Conservation (phyloP, 352 stramenopile genomes). For the Phytophthora pistaciae region DNA sequence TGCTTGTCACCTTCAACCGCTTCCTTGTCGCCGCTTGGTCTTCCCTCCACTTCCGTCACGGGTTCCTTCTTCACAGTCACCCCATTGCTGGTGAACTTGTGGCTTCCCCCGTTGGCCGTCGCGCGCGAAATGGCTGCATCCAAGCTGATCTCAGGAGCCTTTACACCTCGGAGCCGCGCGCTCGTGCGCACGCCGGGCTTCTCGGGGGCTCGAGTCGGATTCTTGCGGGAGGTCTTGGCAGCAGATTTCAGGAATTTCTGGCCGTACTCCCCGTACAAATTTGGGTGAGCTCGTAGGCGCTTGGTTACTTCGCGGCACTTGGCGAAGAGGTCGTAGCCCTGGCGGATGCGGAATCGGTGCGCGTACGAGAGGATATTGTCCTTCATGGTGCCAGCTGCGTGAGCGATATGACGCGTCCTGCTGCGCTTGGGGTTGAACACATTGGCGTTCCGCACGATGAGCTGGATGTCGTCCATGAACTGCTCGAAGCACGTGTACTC, state of each 20-base stretch:
- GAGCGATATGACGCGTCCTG: slow-evolving; percentile 76
- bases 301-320: slow-evolving; percentile 86
- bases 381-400: slow-evolving; percentile 87
- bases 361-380: slow-evolving; percentile 91
- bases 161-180: slow-evolving; percentile 56
- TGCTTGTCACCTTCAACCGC: neutral
- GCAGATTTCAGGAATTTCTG: slow-evolving; percentile 26
- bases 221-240: slow-evolving; percentile 23
- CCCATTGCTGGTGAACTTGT: slow-evolving; percentile 13
- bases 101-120: slow-evolving; percentile 8
- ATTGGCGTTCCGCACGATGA: slow-evolving; percentile 91
- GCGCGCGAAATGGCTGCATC: slow-evolving; percentile 24
- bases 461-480: slow-evolving; percentile 89
- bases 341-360: slow-evolving; percentile 86
- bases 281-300: slow-evolving; percentile 59
- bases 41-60: slow-evolving; percentile 5
- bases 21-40: slow-evolving; percentile 3
- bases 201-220: slow-evolving; percentile 11
- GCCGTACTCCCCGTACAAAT: slow-evolving; percentile 52
- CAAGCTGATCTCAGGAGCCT: slow-evolving; percentile 47
- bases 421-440: slow-evolving; percentile 91
- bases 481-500: slow-evolving; percentile 91
- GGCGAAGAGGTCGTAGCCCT: slow-evolving; percentile 91
- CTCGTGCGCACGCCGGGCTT: slow-evolving; percentile 39
- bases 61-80: slow-evolving; percentile 37